Base-by-base conservation (phyloP, 305 asterid genomes). In the Solanum hybrid region DNA sequence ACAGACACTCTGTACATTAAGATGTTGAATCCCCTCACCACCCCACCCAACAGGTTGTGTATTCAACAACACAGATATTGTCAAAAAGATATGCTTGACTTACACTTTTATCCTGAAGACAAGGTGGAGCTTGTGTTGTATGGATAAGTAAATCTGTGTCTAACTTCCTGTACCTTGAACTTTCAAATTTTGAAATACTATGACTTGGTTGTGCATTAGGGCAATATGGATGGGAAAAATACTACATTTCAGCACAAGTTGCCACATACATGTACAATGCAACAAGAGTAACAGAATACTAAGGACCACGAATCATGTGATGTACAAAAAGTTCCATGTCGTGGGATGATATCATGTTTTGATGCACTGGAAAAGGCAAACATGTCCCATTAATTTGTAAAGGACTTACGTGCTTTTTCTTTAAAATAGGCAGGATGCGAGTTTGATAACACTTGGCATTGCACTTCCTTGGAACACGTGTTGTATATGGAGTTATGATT, bases 401-500 rank as follows among this genome's bases (percentile, higher is more conserved):
- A 75, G 72, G 34, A 90, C 96, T 56, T 87, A 96, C 97, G n/a
- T 90, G 94, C 91, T 95, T 95, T 87, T 93, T 94, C 35, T 90
- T 86, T 42, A 90, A 93, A 86, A 95, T 91, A 88, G 98, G 98
- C 80, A 93, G 90, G 89, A 96, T 92, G 35, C 96, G 96, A 71
- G 96, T 92, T 93, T 92, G 88, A 51, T 96, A 96, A 90, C 98
- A 96, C 64, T 90, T 89, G 60, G 89, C 88, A 77, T 91, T 93
- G 91, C 98, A 96, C 90, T 94, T 96, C 90, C 98, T 92, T 2
- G 98, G 98, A 73, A 92, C 96, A 13, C 96, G 96, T 0, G 95
- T 94, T 73, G 88, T 56, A 77, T 42, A 73, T 17, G 92, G 91
- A 20, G 90, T 94, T 78, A 90, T 66, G 78, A 92, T 86, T 84